Base-by-base conservation (phyloP, 345 rosid species). In the Sonneratia caseolaris region DNA sequence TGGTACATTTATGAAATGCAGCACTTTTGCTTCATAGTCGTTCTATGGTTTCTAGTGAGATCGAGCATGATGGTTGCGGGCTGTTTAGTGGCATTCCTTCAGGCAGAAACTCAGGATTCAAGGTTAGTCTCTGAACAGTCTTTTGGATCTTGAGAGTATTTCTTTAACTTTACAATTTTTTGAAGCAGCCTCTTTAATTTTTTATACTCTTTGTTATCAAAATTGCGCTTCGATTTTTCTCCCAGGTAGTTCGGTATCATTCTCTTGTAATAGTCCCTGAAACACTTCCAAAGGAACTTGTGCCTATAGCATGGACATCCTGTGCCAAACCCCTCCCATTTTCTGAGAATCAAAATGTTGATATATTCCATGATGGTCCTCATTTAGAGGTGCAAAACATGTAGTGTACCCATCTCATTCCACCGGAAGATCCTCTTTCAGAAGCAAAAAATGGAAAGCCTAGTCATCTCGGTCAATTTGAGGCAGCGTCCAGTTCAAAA, bases 231-330 rank as follows among this genome's bases (percentile, higher is more conserved):
- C 56, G 1, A 27, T 27, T 75, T 68, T 70, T 55, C 48, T 71
- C 69, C 43, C 87, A 94, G 98, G 97, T 90, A 48, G 98, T 94
- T 72, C 89, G 98, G 67, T 94, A 91, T 76, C 96, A 94, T 88
- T 94, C 98, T 4, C 93, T 94, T 45, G 78, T 91, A 71, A 79
- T 94, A 73, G 96, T 88, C 81, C 77, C 83, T 64, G 86, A 88
- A 69, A 84, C 98, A 53, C 89, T 91, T 70, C 98, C 97, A 36
- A 76, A 87, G 70, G 96, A 90, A 70, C 89, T 94, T 55, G 32
- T 84, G 80, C 96, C 97, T 48, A 83, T 91, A 84, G 97, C 98
- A 27, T 94, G 96, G 98, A 81, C 96, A 10, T 45, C 87, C 64
- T 81, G 84, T 49, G 40, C 77, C 68, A 83, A 86, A 65, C 78